phyloP scores from a whole-genome alignment of 2,329 filamentous ascomycete species.

The Sporothrix globosa region DNA sequence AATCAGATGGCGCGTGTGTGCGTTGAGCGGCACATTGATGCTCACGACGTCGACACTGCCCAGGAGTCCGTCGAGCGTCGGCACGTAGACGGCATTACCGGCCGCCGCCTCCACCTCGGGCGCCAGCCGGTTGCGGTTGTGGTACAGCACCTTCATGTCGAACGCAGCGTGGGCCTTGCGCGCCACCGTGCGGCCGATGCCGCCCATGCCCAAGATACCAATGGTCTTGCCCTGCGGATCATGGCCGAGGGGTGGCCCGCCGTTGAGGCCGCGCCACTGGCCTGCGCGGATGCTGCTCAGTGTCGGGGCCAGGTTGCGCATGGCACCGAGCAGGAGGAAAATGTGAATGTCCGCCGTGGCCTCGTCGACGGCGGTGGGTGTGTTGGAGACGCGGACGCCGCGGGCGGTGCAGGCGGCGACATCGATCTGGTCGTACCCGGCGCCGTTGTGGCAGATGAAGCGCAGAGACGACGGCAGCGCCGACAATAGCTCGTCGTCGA shows the following conservation, averaged over 20 bases:
- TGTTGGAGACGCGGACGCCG: constrained; percentile 74
- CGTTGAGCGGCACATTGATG: constrained; percentile 52
- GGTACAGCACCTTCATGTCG: constrained; percentile 61
- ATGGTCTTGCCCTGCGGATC: constrained; percentile 60
- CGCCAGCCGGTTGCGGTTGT: constrained; percentile 51
- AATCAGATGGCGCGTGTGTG: constrained; percentile 48
- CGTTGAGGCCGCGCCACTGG: constrained; percentile 64
- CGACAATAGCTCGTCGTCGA: constrained; percentile 71
- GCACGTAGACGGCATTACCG: constrained; percentile 54
- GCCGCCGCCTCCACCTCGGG: constrained; percentile 52
- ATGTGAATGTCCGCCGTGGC: constrained; percentile 80
- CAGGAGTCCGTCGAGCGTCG: constrained; percentile 50
- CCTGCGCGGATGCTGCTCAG: constrained; percentile 68
- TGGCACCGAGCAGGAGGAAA: constrained; percentile 78
- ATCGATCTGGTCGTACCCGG: constrained; percentile 85
- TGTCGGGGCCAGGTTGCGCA: constrained; percentile 71
- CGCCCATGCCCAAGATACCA: constrained; percentile 63
- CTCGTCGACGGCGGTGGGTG: constrained; percentile 79
- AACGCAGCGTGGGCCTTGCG: constrained; percentile 64
- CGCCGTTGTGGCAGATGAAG: constrained; percentile 68
- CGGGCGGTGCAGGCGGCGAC: constrained; percentile 69
- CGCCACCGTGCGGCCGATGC: constrained; percentile 58
- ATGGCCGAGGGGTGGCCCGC: constrained; percentile 63
- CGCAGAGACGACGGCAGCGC: constrained; percentile 57
- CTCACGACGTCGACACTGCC: constrained; percentile 53